Evolutionary conservation across 2,329 filamentous ascomycete species (phyloP), one percentile per base, ranked within the genome.

Genomic region (Colletotrichum sp.): DNA sequence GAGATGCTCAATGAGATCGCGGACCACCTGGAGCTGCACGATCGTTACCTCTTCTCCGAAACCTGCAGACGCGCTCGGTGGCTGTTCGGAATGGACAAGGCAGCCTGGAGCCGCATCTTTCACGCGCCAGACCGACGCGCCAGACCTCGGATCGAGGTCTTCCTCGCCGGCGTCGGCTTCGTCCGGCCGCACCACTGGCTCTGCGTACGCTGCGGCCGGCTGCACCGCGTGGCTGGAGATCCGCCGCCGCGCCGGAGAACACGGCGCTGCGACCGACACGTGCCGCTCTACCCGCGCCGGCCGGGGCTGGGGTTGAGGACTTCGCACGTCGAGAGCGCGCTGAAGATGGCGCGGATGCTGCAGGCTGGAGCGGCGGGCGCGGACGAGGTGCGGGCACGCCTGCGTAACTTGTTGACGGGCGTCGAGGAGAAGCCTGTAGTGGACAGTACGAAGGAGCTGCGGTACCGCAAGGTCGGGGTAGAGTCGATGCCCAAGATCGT

Each of bases 371-470:
- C 44, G 44, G n/a, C 6, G 44, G 44, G n/a, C n/a, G 44, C n/a
- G n/a, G 2, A 52, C n/a, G 44, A 52, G 44, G 44, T 13, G n/a
- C 0, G 44, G 6, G 44, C 0, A 1, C n/a, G n/a, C 4, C 3
- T 52, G n/a, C 1, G 44, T 1, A 52, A 52, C 44, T 4, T 52
- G 12, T 13, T 52, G n/a, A 24, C 10, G 10, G n/a, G 44, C 44
- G n/a, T 52, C 44, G n/a, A 10, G 10, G 44, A 52, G 44, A 13
- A 21, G n/a, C n/a, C 44, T 7, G 12, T 21, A 7, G 44, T 52
- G 44, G 44, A 21, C 8, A 13, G 10, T 13, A 52, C 44, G n/a
- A 21, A 21, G 44, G 44, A 52, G 6, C 12, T 52, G 44, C 0
- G 0, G 12, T 52, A 52, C 44, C 44, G 44, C 12, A 0, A 0